Evolutionary conservation across 1,284 basidiomycete species (phyloP).

Genomic region (Pholiota adiposa): DNA sequence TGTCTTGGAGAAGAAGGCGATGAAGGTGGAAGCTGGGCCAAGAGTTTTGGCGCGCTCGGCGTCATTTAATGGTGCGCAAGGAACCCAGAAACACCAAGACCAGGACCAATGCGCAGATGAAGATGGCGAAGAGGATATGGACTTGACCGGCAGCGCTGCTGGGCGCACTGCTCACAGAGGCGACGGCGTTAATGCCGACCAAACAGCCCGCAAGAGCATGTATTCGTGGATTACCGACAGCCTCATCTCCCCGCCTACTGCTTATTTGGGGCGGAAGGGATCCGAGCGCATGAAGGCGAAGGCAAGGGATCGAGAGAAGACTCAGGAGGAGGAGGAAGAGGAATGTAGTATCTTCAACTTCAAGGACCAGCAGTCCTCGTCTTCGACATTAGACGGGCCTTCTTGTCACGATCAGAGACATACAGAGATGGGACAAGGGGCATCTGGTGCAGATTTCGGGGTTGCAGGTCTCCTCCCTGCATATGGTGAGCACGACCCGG

Average conservation of each 20-base stretch:
- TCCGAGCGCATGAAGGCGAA: slow-evolving; percentile 3
- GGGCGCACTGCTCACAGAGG: too few relatives aligned
- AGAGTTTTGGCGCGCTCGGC: neutral
- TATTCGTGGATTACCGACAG: slow-evolving; percentile 47
- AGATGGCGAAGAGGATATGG: neutral
- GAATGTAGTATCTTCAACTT: neutral
- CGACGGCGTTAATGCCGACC: too few relatives aligned
- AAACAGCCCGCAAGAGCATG: slow-evolving; percentile 15
- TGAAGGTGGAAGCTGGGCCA: neutral
- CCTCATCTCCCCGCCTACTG: slow-evolving; percentile 45
- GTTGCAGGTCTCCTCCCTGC: too few relatives aligned
- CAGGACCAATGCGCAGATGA: too few relatives aligned
- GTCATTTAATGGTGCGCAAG: neutral
- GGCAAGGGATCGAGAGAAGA: neutral
- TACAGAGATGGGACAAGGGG: too few relatives aligned
- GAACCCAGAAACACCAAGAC: too few relatives aligned
- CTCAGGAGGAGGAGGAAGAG: neutral
- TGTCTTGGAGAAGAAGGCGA: too few relatives aligned
- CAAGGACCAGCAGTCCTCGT: neutral
- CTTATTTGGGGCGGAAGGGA: slow-evolving; percentile 23
- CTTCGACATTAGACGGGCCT: neutral
- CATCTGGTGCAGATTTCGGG: too few relatives aligned
- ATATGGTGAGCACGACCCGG: too few relatives aligned
- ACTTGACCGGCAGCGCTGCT: too few relatives aligned
- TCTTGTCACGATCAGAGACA: neutral